These are phyloP conservation scores for Candida khao-thaluensis DNA, from an alignment of 805 yeast genomes.

Conservation along the genomic window DNA sequence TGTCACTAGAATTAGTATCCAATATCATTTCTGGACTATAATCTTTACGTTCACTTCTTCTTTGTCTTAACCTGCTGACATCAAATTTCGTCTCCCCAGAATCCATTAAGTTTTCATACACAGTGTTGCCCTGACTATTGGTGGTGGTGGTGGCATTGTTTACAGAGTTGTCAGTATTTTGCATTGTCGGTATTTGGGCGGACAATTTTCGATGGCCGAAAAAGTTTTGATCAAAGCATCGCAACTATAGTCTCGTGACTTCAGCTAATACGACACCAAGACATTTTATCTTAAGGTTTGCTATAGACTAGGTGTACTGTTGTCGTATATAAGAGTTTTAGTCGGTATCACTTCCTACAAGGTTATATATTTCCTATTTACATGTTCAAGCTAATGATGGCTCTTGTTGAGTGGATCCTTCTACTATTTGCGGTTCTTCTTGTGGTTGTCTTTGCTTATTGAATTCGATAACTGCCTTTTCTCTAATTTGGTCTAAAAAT, in stretches of 20 bases:
- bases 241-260: constrained; percentile 1
- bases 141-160: not conserved
- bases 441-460: constrained; percentile 1
- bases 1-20: not conserved
- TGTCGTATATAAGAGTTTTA: too few relatives aligned
- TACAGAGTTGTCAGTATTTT: not conserved
- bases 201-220: constrained; percentile 2
- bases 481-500: constrained; percentile 59
- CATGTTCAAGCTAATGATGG: constrained; percentile 1
- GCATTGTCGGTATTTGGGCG: constrained; percentile 7
- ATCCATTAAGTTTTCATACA: too few relatives aligned
- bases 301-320: too few relatives aligned
- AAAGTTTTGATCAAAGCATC: not conserved
- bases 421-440: constrained; percentile 2
- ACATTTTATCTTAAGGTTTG: too few relatives aligned
- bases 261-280: not conserved
- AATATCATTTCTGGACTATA: constrained; percentile 9
- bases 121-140: not conserved
- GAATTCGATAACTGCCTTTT: constrained; percentile 36
- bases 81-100: too few relatives aligned
- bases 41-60: constrained; percentile 8
- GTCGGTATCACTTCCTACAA: too few relatives aligned
- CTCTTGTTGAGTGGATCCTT: not conserved
- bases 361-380: constrained; percentile 1
- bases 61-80: constrained; percentile 1